These are phyloP conservation scores for Boechera divaricarpa DNA, from an alignment of 345 rosid genomes.

Conservation along the genomic window DNA sequence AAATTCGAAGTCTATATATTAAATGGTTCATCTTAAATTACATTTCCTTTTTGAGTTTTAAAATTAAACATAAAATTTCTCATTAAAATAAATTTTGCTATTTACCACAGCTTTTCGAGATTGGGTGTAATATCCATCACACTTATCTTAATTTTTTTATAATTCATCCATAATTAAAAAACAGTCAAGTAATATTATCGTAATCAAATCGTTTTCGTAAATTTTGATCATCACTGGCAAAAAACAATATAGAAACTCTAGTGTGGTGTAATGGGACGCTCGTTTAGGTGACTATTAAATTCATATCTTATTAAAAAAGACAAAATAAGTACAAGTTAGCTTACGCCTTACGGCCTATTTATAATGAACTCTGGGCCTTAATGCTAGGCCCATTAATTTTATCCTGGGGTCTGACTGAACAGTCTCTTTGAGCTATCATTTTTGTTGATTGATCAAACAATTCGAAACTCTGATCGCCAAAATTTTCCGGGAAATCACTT, in stretches of 20 bases:
- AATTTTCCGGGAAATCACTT: constrained; percentile 10
- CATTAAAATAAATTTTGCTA: background rate
- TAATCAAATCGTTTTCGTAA: constrained; percentile 11
- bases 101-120: background rate
- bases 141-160: background rate
- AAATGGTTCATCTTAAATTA: background rate
- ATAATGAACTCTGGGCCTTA: background rate
- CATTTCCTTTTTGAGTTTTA: background rate
- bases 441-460: constrained; percentile 4
- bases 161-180: background rate
- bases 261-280: constrained; percentile 39
- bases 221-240: background rate
- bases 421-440: background rate
- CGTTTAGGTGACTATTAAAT: constrained; percentile 16
- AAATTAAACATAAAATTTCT: background rate
- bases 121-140: background rate
- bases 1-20: background rate
- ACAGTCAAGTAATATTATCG: background rate
- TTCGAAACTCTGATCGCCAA: background rate
- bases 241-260: constrained; percentile 5
- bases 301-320: background rate
- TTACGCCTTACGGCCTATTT: background rate
- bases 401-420: background rate
- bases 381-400: constrained; percentile 14
- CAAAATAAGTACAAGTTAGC: background rate